Base-by-base conservation (phyloP, 208 protist genomes). In the Acanthamoeba divionensis region DNA sequence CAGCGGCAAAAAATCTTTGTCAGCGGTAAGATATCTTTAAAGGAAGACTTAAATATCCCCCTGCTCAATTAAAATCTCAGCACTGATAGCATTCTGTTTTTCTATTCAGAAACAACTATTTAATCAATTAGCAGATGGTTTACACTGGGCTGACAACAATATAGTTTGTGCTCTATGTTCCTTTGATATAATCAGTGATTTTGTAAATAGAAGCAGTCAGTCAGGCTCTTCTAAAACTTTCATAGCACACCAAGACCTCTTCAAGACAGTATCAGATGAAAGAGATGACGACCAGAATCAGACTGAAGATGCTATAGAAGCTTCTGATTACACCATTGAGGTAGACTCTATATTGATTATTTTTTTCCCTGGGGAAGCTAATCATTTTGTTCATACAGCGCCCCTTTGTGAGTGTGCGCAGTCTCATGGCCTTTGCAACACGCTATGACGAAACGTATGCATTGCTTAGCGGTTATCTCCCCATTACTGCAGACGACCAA, bases 121-220 rank as follows among this genome's bases (percentile, higher is more conserved):
- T 63, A 29, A 63, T 63, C 26, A 29, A 24, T 29, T 63, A 31
- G 55, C 26, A 63, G 55, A 24, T 29, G 55, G 26, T 31, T 29
- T 63, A 31, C 55, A 88, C 60, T 38, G 54, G 24, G 80, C 80
- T 44, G 80, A 88, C 57, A 52, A 62, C 18, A 24, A 41, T 13
- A 47, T 88, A 26, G 69, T 88, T 48, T 88, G 48, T 29, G 80
- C 80, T 7, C 41, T 88, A 31, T 88, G 80, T 48, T 88, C 80
- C 18, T 88, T 54, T 41, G 80, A 69, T 41, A 44, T 71, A 29
- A n/a, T 88, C 24, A 69, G 57, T 26, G 45, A 69, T 24, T 45
- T 71, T 29, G 80, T 88, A 21, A 88, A 88, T 26, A 63, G 26
- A 63, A 63, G 55, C 55, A 63, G 26, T 63, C 36, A 41, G 36